Percentiles rank a stretch among this genome's conserved stretches.
These are phyloP conservation scores for Beta corolliflora DNA, from an alignment of 179 eudicot species.

Conservation along the genomic window DNA sequence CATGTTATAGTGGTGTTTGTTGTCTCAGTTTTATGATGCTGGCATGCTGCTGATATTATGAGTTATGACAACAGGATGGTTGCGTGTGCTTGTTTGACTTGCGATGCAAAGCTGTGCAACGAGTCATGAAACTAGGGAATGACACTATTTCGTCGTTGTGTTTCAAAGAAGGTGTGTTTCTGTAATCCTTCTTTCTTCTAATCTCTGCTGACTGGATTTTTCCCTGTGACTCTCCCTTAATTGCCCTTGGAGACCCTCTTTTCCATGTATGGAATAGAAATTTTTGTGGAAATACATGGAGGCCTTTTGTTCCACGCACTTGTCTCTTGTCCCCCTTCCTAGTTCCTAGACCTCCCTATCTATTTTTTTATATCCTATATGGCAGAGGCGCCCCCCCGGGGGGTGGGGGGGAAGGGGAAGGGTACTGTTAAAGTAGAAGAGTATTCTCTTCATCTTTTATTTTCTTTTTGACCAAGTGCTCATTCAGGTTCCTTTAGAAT, in stretches of 20 bases:
- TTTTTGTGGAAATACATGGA: background rate
- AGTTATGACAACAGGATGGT: constrained; percentile 63
- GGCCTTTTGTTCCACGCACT: background rate
- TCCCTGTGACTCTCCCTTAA: background rate
- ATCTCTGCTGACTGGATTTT: background rate
- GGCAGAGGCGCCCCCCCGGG: too few species aligned
- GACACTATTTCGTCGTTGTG: constrained; percentile 75
- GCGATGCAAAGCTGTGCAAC: constrained; percentile 76
- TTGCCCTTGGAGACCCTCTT: background rate
- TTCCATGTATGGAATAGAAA: background rate
- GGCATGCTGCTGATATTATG: constrained; percentile 4
- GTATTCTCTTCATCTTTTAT: too few species aligned
- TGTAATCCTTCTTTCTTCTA: background rate
- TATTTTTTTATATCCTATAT: too few species aligned
- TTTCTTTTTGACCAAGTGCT: too few species aligned
- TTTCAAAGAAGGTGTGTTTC: constrained; percentile 67
- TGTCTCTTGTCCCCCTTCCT: background rate
- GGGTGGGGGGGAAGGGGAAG: too few species aligned
- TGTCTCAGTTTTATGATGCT: background rate
- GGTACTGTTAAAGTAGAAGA: too few species aligned
- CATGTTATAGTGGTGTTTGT: background rate
- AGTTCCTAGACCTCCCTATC: background rate
- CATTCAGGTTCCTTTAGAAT: too few species aligned
- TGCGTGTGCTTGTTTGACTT: constrained; percentile 81
- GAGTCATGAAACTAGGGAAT: constrained; percentile 52